Percentiles rank a stretch among this genome's conserved stretches.
Conservation (phyloP, 352 stramenopile genomes). For the Phytophthora aleatoria region DNA sequence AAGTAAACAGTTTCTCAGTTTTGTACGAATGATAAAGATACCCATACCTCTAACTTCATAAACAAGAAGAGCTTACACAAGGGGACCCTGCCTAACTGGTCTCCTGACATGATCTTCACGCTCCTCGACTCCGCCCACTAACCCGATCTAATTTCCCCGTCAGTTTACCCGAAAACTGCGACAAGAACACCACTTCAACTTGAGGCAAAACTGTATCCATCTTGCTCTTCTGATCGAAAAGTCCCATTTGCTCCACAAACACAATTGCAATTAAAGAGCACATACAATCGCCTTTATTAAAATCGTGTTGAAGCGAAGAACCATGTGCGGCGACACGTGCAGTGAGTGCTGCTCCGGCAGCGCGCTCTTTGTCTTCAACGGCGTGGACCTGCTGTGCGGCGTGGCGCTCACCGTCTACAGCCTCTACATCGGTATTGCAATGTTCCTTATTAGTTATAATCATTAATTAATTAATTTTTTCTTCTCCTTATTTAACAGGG, state of each 20-base stretch:
- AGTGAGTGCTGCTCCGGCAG: constrained; percentile 61
- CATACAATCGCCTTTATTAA: neutral
- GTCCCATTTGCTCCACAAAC: neutral
- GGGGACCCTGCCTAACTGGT: no score
- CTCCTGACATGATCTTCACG: no score
- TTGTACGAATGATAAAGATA: neutral
- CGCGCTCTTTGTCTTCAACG: constrained; percentile 75
- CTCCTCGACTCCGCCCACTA: no score
- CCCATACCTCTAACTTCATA: no score
- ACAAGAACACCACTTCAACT: constrained; percentile 12
- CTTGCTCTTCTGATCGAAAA: no score
- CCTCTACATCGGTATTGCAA: constrained; percentile 52
- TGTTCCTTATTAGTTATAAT: neutral
- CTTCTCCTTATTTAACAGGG: constrained; percentile 29
- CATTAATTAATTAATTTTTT: constrained; percentile 14
- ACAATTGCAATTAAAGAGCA: neutral
- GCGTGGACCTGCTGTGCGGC: constrained; percentile 66
- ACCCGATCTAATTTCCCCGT: no score
- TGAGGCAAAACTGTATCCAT: no score
- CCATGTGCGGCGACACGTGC: constrained; percentile 42
- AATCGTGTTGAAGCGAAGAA: constrained; percentile 2
- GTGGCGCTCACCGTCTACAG: constrained; percentile 63
- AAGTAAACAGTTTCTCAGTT: neutral
- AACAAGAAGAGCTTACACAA: no score
- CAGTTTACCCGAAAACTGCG: neutral